Base-by-base conservation (phyloP, 345 rosid species). In the Turnera subulata region DNA sequence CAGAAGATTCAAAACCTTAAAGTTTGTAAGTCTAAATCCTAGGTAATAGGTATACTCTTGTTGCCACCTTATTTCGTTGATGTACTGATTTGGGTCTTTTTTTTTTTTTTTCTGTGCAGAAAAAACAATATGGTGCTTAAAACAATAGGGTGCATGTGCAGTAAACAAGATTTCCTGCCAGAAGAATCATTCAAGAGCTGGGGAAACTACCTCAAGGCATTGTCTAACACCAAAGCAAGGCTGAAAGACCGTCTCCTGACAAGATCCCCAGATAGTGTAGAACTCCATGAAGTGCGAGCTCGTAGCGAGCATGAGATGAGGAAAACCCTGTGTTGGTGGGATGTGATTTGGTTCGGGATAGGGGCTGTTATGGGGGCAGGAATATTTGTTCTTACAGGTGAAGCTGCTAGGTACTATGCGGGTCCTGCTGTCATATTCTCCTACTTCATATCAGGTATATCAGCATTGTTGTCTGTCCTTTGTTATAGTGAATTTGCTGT, bases 281-380 rank as follows among this genome's bases (percentile, higher is more conserved):
- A 85, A 76, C 67, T 80, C n/a, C 53, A 78, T 1, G 73, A 72
- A 56, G 55, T 83, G 39, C 70, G 61, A 8, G 79, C 74, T 25
- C 71, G 77, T n/a, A 85, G 93, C 66, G 72, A 68, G 19, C 44
- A 81, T 39, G 76, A 77, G 50, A 77, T 86, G 89, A 83, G 77
- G 68, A 81, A 69, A 22, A 74, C 76, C 6, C 76, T 86, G 14
- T 79, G 66, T 3, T 83, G 89, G 94, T 81, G 81, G 85, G 89
- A 83, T 62, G 44, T 86, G 5, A 59, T 81, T 46, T 86, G 89
- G 84, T 86, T 83, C 6, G 88, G 91, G 1, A 64, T 82, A 6
- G 86, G 85, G 6, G 71, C 80, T 1, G 82, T 85, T 11, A 56
- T 84, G 59, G 85, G 91, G 47, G 82, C 91, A 11, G 84, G 84